Base-by-base conservation (phyloP, 192 early-diverging fungal species). In the Coemansia sp. region DNA sequence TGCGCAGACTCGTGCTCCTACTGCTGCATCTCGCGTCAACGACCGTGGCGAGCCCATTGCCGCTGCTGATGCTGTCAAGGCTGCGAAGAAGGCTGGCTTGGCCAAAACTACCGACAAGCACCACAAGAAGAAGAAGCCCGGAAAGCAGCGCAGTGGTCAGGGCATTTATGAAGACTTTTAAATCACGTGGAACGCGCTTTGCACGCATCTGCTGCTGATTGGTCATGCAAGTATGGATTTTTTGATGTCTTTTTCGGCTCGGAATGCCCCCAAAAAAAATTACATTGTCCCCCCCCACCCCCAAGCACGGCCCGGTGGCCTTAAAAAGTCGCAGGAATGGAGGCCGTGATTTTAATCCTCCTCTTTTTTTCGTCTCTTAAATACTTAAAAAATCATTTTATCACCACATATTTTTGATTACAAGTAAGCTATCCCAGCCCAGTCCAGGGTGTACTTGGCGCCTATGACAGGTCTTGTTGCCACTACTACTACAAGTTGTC, bases 71-170 rank as follows among this genome's bases (percentile, higher is more conserved):
- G 86, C 80, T 11, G 71, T 84, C 60, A 72, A 69, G 32, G 80
- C 91, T 15, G 88, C 88, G 10, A 85, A 88, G 20, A 44, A 90
- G 40, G 91, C 86, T 69, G 87, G 88, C 20, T 86, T 90, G 62
- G 88, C 90, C 50, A 74, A 73, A 40, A 41, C 90, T 55, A 65
- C 69, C 46, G 42, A 62, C 77, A 87, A 65, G 88, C 68, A 36
- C 76, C 72, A 64, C 72, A 80, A 91, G 85, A 94, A 93, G 41
- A 92, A 87, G 79, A 91, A 89, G 84, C 71, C 88, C 53, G 84
- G 84, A 36, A 95, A 95, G 80, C 75, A 86, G 75, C 87, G 93
- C 61, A 88, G 85, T 69, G 89, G 85, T 38, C 83, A 78, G 63
- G 89, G 88, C 60, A 77, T 83, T 5, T 62, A 69, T 48, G 76